phyloP scores from a whole-genome alignment of 371 early-diverging fungal genomes.

The Haplosporangium sp. region DNA sequence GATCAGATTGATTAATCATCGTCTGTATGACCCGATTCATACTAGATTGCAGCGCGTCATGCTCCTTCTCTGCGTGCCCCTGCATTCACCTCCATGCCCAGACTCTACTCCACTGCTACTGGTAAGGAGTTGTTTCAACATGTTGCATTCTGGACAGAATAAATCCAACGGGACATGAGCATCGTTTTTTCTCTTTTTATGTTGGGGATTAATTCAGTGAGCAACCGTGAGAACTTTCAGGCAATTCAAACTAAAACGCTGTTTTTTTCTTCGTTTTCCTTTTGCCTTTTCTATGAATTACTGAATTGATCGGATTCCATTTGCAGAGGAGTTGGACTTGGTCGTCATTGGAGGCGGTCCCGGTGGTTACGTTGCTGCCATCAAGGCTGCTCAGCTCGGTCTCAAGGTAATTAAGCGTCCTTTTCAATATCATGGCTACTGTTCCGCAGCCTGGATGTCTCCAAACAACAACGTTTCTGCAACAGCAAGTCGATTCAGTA shows the following conservation, averaged over 20 bases:
- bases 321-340: constrained; percentile 77
- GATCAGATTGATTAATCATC: neutral
- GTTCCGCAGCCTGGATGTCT: neutral
- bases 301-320: neutral
- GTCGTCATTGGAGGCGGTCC: constrained; percentile 97
- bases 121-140: constrained; percentile 54
- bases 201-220: constrained; percentile 6
- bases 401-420: constrained; percentile 77
- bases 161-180: neutral
- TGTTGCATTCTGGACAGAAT: neutral
- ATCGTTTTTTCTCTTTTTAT: neutral
- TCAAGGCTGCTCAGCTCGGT: constrained; percentile 98
- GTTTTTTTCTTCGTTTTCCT: neutral
- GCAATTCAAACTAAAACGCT: constrained; percentile 8
- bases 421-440: neutral
- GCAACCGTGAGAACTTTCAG: constrained; percentile 46
- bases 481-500: neutral
- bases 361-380: constrained; percentile 98
- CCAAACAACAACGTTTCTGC: neutral
- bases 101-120: constrained; percentile 68
- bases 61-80: constrained; percentile 67
- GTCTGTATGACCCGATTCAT: neutral
- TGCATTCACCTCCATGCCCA: constrained; percentile 64
- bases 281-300: neutral
- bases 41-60: constrained; percentile 69